These are phyloP conservation scores for Globisporangium iwayamae DNA, from an alignment of 352 stramenopile species.

Conservation along the genomic window DNA sequence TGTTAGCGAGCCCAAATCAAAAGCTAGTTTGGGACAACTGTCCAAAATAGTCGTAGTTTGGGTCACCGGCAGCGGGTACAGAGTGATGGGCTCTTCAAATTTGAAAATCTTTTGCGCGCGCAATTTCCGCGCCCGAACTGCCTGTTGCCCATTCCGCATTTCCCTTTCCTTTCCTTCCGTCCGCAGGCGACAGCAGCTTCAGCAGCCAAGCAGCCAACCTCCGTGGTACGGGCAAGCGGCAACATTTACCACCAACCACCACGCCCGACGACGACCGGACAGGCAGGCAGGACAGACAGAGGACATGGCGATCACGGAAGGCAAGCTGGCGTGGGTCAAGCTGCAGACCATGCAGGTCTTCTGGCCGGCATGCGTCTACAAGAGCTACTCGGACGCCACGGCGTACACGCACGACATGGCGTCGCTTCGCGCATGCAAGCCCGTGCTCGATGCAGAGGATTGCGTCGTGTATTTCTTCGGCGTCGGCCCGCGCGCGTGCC, in stretches of 20 bases:
- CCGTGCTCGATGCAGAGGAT: constrained; percentile 60
- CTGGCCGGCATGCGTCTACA: constrained; percentile 73
- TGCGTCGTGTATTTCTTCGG: constrained; percentile 82
- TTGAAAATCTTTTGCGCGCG: constrained; percentile 15
- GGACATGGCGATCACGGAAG: neutral
- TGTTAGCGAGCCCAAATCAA: neutral
- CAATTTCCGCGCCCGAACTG: neutral
- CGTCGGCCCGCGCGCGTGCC: constrained; percentile 35
- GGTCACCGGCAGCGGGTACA: neutral
- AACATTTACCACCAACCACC: neutral
- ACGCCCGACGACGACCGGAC: neutral
- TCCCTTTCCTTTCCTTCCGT: constrained; percentile 3
- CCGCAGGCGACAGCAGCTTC: neutral
- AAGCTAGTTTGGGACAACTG: neutral
- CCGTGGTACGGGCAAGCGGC: neutral
- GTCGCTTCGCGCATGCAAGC: constrained; percentile 37
- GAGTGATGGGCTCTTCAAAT: constrained; percentile 2
- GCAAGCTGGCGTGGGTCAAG: constrained; percentile 40
- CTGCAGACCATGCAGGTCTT: constrained; percentile 51
- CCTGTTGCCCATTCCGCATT: neutral
- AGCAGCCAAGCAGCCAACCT: neutral
- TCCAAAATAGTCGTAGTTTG: neutral
- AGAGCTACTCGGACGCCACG: constrained; percentile 42
- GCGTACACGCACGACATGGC: constrained; percentile 46
- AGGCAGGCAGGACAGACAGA: neutral